Evolutionary conservation across 2,329 filamentous ascomycete species (phyloP), one percentile per base, ranked within the genome.

Genomic region (Emergomyces orientalis): DNA sequence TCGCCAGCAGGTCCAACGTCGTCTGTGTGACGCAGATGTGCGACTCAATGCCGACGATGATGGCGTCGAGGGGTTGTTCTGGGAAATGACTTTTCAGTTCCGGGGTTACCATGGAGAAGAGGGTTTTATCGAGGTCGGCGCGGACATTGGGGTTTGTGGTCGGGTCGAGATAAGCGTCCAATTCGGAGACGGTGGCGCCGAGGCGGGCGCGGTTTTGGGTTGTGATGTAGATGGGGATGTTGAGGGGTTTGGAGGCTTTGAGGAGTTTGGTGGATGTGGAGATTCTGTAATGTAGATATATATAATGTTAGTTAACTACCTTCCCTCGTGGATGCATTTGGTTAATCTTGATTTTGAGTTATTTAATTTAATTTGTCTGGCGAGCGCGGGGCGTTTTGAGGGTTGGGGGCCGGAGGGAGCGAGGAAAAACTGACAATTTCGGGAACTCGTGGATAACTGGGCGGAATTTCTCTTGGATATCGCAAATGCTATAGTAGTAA

Each of bases 1-100:
- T 81, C 27, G 80, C 79, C 52, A 94, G 78, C 58, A 96, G 78
- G 78, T 97, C 93, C 51, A 97, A 81, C 19, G 90, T 86, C 51
- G 93, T 97, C 81, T 97, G 93, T 65, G 90, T 92, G 37, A 97
- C 86, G 80, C 93, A 97, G 73, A 97, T 94, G 77, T 97, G 93
- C 49, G 86, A 85, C 77, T 97, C 93, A 72, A 97, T 96, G 45
- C 93, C 93, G 19, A 96, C 88, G 66, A 97, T 85, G 62, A 90
- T 88, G 61, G 91, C 83, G 69, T 87, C 83, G 27, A 84, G 77
- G 0, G 72, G 72, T 0, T 75, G 69, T n/a, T 66, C 62, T 13
- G 72, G 68, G 1, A 74, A 64, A 7, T 72, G 69, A 4, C 76
- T 69, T 32, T 81, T 77, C 52, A 96, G 79, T 47, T 87, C 81